Evolutionary conservation across 495 filamentous ascomycete species (phyloP).

Genomic region (Penicillium flavigenum): DNA sequence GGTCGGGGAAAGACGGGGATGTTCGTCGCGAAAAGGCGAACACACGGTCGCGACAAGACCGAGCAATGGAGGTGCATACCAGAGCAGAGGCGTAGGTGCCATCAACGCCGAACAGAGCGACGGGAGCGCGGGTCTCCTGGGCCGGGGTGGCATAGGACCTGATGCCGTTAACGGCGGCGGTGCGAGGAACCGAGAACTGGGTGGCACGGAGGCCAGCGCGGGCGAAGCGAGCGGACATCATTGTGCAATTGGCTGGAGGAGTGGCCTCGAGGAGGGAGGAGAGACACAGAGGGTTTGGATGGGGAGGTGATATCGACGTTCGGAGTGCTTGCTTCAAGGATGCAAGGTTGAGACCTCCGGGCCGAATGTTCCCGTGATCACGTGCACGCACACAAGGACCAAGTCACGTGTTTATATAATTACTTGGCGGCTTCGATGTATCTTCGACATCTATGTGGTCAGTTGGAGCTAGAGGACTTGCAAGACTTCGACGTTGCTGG

Average conservation of each 20-base stretch:
- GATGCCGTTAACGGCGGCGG: constrained; percentile 46
- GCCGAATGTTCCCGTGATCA: constrained; percentile 46
- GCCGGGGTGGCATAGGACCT: constrained; percentile 76
- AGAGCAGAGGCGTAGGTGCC: constrained; percentile 97
- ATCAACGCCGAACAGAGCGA: constrained; percentile 91
- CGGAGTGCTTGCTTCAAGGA: constrained; percentile 31
- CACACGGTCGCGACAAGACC: constrained; percentile 4
- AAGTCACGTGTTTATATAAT: background rate
- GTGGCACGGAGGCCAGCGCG: constrained; percentile 51
- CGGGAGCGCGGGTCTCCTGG: constrained; percentile 74
- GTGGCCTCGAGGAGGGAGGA: constrained; percentile 29
- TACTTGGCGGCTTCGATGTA: background rate
- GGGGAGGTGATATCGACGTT: constrained; percentile 31
- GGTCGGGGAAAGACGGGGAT: constrained; percentile 23
- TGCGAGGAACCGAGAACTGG: constrained; percentile 48
- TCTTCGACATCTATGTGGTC: background rate
- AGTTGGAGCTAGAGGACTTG: no score
- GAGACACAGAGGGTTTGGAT: constrained; percentile 25
- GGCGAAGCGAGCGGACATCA: constrained; percentile 50
- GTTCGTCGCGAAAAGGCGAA: constrained; percentile 30
- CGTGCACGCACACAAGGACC: constrained; percentile 21
- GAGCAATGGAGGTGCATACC: constrained; percentile 55
- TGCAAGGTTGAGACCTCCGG: constrained; percentile 34
- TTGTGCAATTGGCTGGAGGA: constrained; percentile 32
- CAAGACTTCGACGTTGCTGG: no score